Conservation (phyloP, 345 rosid species). For the Jatropha curcas region DNA sequence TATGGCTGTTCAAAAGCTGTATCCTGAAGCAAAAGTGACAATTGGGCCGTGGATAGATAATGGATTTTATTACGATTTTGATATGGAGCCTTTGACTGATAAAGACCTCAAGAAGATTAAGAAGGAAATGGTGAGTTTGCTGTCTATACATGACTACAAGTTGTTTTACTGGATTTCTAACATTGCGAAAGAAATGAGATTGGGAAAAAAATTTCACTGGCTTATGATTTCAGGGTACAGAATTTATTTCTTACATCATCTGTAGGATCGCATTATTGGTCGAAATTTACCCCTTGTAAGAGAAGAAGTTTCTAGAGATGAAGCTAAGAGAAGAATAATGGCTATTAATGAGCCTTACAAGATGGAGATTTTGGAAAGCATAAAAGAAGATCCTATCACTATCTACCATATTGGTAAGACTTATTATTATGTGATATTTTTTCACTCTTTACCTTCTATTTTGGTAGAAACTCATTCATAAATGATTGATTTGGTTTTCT, state of each 20-base stretch:
- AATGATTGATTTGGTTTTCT: no score
- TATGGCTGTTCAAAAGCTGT: conserved; percentile 95
- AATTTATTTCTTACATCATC: conserved; percentile 47
- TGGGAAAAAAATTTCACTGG: conserved; percentile 30
- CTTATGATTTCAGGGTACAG: conserved; percentile 48
- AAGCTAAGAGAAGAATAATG: conserved; percentile 70
- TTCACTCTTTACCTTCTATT: no score
- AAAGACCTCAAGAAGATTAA: conserved; percentile 87
- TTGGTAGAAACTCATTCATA: no score
- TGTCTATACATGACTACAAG: neutral
- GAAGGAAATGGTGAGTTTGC: conserved; percentile 87
- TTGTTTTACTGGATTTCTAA: neutral
- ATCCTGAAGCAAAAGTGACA: conserved; percentile 88
- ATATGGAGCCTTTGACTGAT: conserved; percentile 86
- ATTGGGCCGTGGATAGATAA: conserved; percentile 98
- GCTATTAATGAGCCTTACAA: conserved; percentile 90
- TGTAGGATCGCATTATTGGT: conserved; percentile 89
- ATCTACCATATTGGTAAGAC: conserved; percentile 79
- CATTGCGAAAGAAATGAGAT: conserved; percentile 14
- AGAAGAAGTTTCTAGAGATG: conserved; percentile 88
- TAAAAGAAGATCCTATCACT: conserved; percentile 80
- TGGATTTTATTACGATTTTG: conserved; percentile 93
- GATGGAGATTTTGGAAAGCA: conserved; percentile 85
- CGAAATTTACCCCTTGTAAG: conserved; percentile 81
- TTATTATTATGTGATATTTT: conserved; percentile 1